phyloP scores from a whole-genome alignment of 352 stramenopile genomes.

The Pelagophyceae sp. region DNA sequence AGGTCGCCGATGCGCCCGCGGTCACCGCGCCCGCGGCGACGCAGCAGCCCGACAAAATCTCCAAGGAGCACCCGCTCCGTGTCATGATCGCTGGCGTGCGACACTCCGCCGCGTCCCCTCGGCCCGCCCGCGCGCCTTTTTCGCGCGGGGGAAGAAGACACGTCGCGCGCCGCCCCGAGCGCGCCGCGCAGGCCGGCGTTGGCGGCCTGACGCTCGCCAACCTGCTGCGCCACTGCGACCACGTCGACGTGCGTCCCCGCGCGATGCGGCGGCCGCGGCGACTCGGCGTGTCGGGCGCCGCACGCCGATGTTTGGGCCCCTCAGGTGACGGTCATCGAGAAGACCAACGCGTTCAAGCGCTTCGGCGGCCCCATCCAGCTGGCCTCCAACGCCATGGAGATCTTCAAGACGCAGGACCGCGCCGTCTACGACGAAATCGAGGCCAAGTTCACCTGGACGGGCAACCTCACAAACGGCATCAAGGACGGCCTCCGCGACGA shows the following conservation, averaged over 20 bases:
- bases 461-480: constrained; percentile 54
- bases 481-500: constrained; percentile 57
- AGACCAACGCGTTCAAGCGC: constrained; percentile 41
- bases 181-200: constrained; percentile 30
- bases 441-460: constrained; percentile 58
- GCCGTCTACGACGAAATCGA: constrained; percentile 48
- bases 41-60: background rate
- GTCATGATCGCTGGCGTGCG: constrained; percentile 39
- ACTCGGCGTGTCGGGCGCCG: no score
- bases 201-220: constrained; percentile 43
- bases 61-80: constrained; percentile 31
- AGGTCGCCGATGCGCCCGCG: background rate
- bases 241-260: constrained; percentile 19
- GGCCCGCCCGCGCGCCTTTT: no score
- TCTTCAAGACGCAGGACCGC: constrained; percentile 47
- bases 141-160: background rate
- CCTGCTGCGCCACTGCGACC: constrained; percentile 33
- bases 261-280: no score
- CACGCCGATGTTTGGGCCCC: background rate
- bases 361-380: constrained; percentile 64
- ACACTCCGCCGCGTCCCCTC: no score
- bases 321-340: constrained; percentile 40
- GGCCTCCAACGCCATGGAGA: constrained; percentile 52
- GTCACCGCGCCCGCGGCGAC: background rate
- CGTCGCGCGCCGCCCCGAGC: background rate